These are phyloP conservation scores for Roridomyces roridus DNA, from an alignment of 768 basidiomycete genomes.

Conservation along the genomic window DNA sequence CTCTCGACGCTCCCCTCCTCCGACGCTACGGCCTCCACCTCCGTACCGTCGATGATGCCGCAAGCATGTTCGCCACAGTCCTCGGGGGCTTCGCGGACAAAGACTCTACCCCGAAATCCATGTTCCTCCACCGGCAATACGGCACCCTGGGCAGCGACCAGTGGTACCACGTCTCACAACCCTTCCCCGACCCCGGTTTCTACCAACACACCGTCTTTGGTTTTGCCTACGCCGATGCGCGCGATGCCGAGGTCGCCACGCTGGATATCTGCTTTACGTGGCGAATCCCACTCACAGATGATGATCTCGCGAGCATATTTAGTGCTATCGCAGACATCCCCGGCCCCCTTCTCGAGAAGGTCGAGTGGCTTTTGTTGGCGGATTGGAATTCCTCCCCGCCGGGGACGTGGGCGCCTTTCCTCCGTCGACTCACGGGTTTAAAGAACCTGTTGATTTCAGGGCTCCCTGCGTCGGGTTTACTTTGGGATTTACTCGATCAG, in stretches of 20 bases:
- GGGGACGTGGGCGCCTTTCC: background rate
- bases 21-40: slow-evolving; percentile 2
- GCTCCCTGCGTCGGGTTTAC: background rate
- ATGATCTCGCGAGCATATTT: slow-evolving; percentile 1
- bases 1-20: background rate
- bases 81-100: background rate
- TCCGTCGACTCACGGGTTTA: background rate
- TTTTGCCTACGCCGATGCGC: background rate
- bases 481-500: slow-evolving; percentile 5
- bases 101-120: slow-evolving; percentile 1
- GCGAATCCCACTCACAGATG: background rate
- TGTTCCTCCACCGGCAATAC: slow-evolving; percentile 5
- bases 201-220: slow-evolving; percentile 5
- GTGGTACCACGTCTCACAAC: background rate
- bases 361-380: slow-evolving; percentile 3
- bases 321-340: background rate
- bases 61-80: background rate
- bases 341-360: background rate
- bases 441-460: slow-evolving; percentile 2
- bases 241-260: background rate
- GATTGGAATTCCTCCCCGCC: slow-evolving; percentile 8
- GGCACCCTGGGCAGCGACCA: background rate
- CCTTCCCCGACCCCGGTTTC: background rate
- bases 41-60: background rate
- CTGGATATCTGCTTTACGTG: slow-evolving; percentile 10